Base-by-base conservation (phyloP, 73 alveolate species). In the Effrenium voratum region DNA sequence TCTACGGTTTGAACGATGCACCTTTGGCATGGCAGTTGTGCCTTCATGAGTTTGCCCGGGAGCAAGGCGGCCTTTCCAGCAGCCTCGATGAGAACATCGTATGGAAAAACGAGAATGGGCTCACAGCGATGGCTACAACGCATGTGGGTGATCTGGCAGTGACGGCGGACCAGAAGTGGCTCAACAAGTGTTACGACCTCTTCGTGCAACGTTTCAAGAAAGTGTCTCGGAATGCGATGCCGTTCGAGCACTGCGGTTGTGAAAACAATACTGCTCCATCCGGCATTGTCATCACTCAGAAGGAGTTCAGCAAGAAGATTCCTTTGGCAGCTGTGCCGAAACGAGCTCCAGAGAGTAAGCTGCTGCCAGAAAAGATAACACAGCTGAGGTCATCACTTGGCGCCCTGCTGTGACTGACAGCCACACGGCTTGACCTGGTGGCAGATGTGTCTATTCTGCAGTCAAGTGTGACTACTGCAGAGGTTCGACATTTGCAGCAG, bases 1-100 rank as follows among this genome's bases (percentile, higher is more conserved):
- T 85, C 46, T 85, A 85, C 63, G 94, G 94, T 3, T 72, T 85
- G 41, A 55, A 43, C 2, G 94, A 85, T 41, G 94, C 94, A 2
- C 94, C 94, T 0, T 26, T 85, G 26, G 94, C 94, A 5, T 83
- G 93, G 93, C 93, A 83, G 57, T 77, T 83, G 1, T 83, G 34
- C 16, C 57, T 83, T 0, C 52, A 36, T n/a, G 46, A 55, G 55
- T 83, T 10, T 40, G 30, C 50, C 26, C 43, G n/a, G 34, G 52
- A 83, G 43, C 55, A 34, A 0, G 40, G 55, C 32, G 93, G 55
- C 15, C 34, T 3, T 13, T 57, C 52, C 10, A n/a, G 57, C 15
- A n/a, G 12, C 22, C 22, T 50, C 36, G 93, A 83, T 83, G 93
- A 83, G 43, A 47, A 43, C 93, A n/a, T 34, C 55, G 12, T 34